Percentiles rank a stretch among this genome's conserved stretches.
phyloP scores from a whole-genome alignment of 129 eudicot genomes.

The Scalesia atractyloides region DNA sequence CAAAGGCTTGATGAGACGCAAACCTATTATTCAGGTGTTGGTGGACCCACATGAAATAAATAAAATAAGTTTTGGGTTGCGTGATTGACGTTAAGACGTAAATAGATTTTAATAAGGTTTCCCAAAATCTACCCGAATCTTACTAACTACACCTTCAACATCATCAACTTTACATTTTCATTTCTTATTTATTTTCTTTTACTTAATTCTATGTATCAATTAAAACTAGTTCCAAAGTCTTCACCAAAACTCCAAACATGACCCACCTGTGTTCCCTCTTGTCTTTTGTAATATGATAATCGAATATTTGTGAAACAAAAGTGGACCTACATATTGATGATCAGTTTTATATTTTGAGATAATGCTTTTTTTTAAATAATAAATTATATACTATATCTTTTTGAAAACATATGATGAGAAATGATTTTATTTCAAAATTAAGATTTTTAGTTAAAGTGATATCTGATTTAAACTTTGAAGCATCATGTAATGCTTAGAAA shows the following conservation, averaged over 20 bases:
- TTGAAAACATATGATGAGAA: too few species aligned
- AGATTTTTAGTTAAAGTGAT: too few species aligned
- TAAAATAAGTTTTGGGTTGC: constrained; percentile 68
- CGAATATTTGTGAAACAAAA: neutral
- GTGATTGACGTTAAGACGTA: constrained; percentile 91
- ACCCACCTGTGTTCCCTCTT: constrained; percentile 64
- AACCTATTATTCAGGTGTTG: constrained; percentile 41
- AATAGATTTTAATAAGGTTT: constrained; percentile 37
- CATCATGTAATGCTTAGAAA: too few species aligned
- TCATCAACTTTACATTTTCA: constrained; percentile 11
- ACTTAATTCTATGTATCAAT: constrained; percentile 20
- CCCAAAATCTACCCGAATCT: constrained; percentile 82
- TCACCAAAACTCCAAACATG: constrained; percentile 79
- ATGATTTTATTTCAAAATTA: too few species aligned
- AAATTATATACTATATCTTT: too few species aligned
- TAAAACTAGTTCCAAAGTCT: constrained; percentile 71
- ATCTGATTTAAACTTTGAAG: too few species aligned
- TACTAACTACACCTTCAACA: constrained; percentile 42
- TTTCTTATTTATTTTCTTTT: neutral
- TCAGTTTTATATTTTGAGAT: too few species aligned
- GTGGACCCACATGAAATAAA: constrained; percentile 46
- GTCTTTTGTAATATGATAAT: neutral
- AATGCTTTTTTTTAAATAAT: too few species aligned
- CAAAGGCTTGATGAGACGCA: too few species aligned
- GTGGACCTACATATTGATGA: too few species aligned